phyloP scores from a whole-genome alignment of 257 asterid genomes.

The Nyctanthes arbortristis region DNA sequence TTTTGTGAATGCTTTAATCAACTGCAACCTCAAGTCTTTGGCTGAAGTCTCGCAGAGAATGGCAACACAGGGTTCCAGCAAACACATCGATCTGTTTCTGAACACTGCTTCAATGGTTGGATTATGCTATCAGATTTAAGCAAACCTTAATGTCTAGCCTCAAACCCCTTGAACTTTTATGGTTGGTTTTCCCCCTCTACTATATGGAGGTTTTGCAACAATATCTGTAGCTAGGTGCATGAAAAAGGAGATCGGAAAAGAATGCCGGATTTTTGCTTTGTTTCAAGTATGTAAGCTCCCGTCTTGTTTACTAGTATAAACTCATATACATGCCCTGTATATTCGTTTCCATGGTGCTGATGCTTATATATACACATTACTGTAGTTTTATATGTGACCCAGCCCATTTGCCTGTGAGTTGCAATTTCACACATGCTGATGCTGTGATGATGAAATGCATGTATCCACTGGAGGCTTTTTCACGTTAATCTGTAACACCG shows the following conservation, averaged over 20 bases:
- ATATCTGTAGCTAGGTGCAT: neutral
- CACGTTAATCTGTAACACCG: too few relatives aligned
- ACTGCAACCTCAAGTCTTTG: slow-evolving; percentile 78
- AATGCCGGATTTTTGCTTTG: slow-evolving; percentile 8
- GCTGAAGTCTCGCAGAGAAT: slow-evolving; percentile 81
- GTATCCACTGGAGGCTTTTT: too few relatives aligned
- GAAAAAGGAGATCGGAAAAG: neutral
- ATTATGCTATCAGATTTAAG: neutral
- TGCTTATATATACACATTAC: neutral
- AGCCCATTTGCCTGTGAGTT: neutral
- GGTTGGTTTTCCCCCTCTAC: slow-evolving; percentile 1
- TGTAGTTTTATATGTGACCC: neutral
- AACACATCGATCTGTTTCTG: slow-evolving; percentile 9
- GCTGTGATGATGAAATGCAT: too few relatives aligned
- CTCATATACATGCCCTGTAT: neutral
- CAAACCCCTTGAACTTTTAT: neutral
- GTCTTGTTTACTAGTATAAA: slow-evolving; percentile 13
- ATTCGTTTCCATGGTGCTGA: neutral
- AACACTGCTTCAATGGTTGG: neutral
- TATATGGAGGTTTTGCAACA: neutral
- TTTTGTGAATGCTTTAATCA: slow-evolving; percentile 77
- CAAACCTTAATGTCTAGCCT: neutral
- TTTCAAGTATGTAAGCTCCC: slow-evolving; percentile 2
- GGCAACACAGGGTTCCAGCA: slow-evolving; percentile 47
- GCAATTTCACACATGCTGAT: too few relatives aligned